phyloP scores from a whole-genome alignment of 192 early-diverging fungal genomes.

The Coemansia reversa region DNA sequence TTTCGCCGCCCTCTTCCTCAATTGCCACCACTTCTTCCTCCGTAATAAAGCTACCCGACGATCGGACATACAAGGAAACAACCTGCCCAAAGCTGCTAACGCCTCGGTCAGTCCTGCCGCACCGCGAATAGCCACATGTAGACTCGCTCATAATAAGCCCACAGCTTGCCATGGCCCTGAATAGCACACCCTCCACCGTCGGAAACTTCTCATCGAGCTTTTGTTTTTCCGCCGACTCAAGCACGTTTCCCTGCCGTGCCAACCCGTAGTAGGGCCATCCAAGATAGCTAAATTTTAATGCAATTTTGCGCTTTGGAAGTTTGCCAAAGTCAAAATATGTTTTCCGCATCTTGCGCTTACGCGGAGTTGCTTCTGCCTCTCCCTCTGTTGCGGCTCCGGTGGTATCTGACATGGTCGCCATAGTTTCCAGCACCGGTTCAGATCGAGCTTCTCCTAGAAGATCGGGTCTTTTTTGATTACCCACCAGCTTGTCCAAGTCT shows the following conservation, averaged over 20 bases:
- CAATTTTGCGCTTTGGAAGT: constrained; percentile 75
- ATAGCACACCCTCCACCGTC: constrained; percentile 85
- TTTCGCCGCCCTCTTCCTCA: constrained; percentile 12
- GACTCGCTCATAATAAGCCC: constrained; percentile 70
- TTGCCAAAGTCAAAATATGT: constrained; percentile 72
- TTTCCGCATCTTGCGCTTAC: constrained; percentile 26
- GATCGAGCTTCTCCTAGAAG: background rate
- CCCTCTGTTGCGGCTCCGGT: background rate
- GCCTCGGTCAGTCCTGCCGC: constrained; percentile 85
- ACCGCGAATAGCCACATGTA: constrained; percentile 75
- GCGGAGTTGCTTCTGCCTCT: constrained; percentile 20
- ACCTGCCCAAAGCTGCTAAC: constrained; percentile 92
- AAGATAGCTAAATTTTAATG: constrained; percentile 87
- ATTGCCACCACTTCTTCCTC: constrained; percentile 50
- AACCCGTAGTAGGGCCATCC: constrained; percentile 90
- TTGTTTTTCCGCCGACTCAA: constrained; percentile 39
- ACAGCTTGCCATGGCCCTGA: constrained; percentile 73
- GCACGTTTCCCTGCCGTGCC: constrained; percentile 65
- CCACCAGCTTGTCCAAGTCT: constrained; percentile 33
- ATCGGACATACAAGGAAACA: constrained; percentile 74
- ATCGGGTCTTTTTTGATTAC: background rate
- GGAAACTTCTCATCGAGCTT: constrained; percentile 54
- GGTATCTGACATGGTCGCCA: background rate
- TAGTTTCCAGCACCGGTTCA: background rate
- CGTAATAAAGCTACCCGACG: constrained; percentile 44